phyloP scores from a whole-genome alignment of 176 grass and related monocot species.

The Zoysia japonica region DNA sequence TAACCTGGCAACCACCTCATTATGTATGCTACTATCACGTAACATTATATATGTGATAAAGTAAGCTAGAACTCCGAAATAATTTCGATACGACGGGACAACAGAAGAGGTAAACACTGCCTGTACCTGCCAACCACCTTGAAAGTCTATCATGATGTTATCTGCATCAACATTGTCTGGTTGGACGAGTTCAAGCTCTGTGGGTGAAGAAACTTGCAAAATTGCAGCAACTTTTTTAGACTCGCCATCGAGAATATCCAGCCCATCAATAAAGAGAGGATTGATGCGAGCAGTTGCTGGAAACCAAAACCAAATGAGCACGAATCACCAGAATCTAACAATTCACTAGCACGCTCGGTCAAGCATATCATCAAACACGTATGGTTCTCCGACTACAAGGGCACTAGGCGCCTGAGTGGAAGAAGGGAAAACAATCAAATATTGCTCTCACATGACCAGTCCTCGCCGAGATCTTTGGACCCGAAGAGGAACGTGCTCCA shows the following conservation, averaged over 20 bases:
- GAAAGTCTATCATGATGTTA: slow-evolving; percentile 69
- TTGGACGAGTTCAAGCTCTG: slow-evolving; percentile 59
- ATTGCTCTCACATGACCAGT: slow-evolving; percentile 76
- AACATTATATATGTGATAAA: slow-evolving; percentile 4
- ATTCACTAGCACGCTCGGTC: not conserved
- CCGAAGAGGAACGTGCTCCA: slow-evolving; percentile 90
- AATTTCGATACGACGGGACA: not conserved
- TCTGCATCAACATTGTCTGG: slow-evolving; percentile 56
- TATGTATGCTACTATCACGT: not conserved
- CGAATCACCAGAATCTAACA: not conserved
- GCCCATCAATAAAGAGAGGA: slow-evolving; percentile 73
- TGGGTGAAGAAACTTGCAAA: slow-evolving; percentile 69
- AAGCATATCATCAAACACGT: not conserved
- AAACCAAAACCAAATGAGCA: slow-evolving; percentile 25
- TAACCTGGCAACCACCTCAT: slow-evolving; percentile 53
- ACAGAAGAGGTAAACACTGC: not conserved
- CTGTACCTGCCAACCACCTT: slow-evolving; percentile 83
- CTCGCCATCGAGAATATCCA: slow-evolving; percentile 50
- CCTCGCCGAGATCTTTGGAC: slow-evolving; percentile 65
- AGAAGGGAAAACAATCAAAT: not conserved
- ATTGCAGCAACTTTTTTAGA: slow-evolving; percentile 56
- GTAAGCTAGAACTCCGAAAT: slow-evolving; percentile 7
- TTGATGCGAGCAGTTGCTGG: slow-evolving; percentile 77
- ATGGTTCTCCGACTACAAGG: not conserved
- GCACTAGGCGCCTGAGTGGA: not conserved